A percentile compares a stretch with the other conserved stretches of the same genome.
These are phyloP conservation scores for Exobasidium cylindrosporum DNA, from an alignment of 1,284 basidiomycete species.

Conservation along the genomic window DNA sequence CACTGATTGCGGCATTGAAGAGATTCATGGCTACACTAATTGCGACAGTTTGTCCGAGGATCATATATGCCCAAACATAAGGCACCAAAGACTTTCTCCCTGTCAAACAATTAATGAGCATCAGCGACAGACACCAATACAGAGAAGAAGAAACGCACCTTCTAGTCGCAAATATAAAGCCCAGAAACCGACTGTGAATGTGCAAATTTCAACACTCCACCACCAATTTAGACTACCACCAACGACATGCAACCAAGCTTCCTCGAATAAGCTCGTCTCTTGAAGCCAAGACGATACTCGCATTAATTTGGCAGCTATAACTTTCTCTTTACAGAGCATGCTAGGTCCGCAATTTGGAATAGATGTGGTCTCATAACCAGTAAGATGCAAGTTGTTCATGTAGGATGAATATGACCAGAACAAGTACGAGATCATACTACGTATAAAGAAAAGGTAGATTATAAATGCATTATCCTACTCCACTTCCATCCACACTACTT, in stretches of 20 bases:
- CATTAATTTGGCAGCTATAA: constrained; percentile 55
- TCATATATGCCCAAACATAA: constrained; percentile 69
- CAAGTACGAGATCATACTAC: constrained; percentile 51
- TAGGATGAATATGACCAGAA: constrained; percentile 36
- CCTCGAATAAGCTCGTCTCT: constrained; percentile 66
- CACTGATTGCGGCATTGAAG: constrained; percentile 64
- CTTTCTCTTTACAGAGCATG: constrained; percentile 15
- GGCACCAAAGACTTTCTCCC: constrained; percentile 61
- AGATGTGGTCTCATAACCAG: constrained; percentile 22
- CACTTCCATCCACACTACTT: neutral
- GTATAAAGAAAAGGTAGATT: constrained; percentile 23
- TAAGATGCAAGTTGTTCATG: constrained; percentile 25
- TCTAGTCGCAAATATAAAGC: constrained; percentile 64
- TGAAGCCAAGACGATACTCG: constrained; percentile 62
- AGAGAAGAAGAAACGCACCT: constrained; percentile 57
- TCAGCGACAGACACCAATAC: constrained; percentile 3
- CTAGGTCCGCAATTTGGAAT: constrained; percentile 14
- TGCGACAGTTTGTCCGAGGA: constrained; percentile 71
- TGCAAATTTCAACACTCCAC: constrained; percentile 72
- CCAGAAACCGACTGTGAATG: constrained; percentile 68
- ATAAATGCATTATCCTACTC: neutral
- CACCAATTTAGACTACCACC: constrained; percentile 64
- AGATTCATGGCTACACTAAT: constrained; percentile 69
- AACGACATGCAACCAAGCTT: constrained; percentile 64
- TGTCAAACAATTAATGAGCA: constrained; percentile 18